A percentile compares a stretch with the other conserved stretches of the same genome.
phyloP scores from a whole-genome alignment of 805 yeast genomes.

The Groenewaldozyma salmanticensis region DNA sequence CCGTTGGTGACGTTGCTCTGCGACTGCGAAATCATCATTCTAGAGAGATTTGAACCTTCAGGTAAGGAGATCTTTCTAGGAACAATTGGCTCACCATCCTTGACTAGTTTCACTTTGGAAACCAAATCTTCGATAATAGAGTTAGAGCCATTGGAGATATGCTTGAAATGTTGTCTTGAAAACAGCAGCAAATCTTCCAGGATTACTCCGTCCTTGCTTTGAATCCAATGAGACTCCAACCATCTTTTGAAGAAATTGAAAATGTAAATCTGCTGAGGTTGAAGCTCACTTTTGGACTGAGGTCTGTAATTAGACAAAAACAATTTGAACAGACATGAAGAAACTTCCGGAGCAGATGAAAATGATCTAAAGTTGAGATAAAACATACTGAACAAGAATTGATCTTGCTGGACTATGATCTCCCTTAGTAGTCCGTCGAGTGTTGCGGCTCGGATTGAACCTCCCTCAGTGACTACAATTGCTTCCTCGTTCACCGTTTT shows the following conservation, averaged over 20 bases:
- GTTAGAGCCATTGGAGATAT: slow-evolving; percentile 12
- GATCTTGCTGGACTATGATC: slow-evolving; percentile 14
- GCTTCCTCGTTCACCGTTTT: not conserved
- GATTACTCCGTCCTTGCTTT: slow-evolving; percentile 45
- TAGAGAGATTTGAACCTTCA: slow-evolving; percentile 1
- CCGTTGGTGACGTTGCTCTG: not conserved
- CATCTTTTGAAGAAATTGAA: slow-evolving; percentile 66
- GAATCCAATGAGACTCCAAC: slow-evolving; percentile 88
- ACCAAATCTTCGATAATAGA: slow-evolving; percentile 15
- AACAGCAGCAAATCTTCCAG: slow-evolving; percentile 67
- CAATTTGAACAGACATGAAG: slow-evolving; percentile 57
- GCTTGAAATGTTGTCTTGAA: slow-evolving; percentile 28
- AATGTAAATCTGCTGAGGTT: slow-evolving; percentile 42
- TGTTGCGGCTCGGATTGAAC: not conserved
- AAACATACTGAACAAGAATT: slow-evolving; percentile 62
- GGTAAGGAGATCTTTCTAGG: slow-evolving; percentile 12
- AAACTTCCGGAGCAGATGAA: slow-evolving; percentile 53
- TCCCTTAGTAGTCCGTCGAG: not conserved
- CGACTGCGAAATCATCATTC: not conserved
- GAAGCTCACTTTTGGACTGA: slow-evolving; percentile 35
- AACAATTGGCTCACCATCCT: slow-evolving; percentile 17
- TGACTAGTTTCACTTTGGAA: slow-evolving; percentile 3
- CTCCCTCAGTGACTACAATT: not conserved
- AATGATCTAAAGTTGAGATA: slow-evolving; percentile 69
- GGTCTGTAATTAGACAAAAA: slow-evolving; percentile 27